A percentile compares a stretch with the other conserved stretches of the same genome.
Evolutionary conservation across 2,329 filamentous ascomycete genomes (phyloP).

Genomic region (Chrysoporthe cubensis): DNA sequence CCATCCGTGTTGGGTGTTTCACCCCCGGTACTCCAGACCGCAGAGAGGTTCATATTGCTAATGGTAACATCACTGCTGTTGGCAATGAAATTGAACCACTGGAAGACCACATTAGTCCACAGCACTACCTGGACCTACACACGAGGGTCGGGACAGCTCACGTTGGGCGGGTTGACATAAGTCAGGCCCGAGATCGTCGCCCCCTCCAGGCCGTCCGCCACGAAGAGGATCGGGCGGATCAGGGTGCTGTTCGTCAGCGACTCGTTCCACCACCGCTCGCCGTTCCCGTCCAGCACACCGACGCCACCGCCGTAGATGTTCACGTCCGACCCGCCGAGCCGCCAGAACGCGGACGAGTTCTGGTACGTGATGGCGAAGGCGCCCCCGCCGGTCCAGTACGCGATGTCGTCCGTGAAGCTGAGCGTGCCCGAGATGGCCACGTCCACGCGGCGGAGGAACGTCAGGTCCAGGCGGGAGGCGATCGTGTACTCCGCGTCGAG

Average conservation of each 20-base stretch:
- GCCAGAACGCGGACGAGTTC: conserved; percentile 62
- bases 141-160: not conserved
- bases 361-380: conserved; percentile 60
- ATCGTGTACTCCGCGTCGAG: conserved; percentile 60
- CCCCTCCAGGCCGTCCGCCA: conserved; percentile 53
- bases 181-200: conserved; percentile 56
- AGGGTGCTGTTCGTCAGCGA: conserved; percentile 54
- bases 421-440: conserved; percentile 47
- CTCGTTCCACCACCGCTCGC: conserved; percentile 58
- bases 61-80: conserved; percentile 59
- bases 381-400: conserved; percentile 58
- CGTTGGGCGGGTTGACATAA: conserved; percentile 59
- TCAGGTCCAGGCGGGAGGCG: conserved; percentile 59
- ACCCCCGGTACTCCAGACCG: conserved; percentile 45
- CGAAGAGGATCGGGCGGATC: conserved; percentile 58
- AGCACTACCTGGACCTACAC: not conserved
- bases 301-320: conserved; percentile 56
- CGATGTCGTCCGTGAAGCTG: conserved; percentile 57
- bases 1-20: conserved; percentile 53
- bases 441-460: conserved; percentile 59
- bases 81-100: conserved; percentile 58
- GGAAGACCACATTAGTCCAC: not conserved
- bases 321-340: conserved; percentile 60
- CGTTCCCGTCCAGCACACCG: conserved; percentile 61
- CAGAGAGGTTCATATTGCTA: conserved; percentile 52